Percentiles rank a stretch among this genome's conserved stretches.
phyloP scores from a whole-genome alignment of 257 asterid species.

The Primulina tabacum region DNA sequence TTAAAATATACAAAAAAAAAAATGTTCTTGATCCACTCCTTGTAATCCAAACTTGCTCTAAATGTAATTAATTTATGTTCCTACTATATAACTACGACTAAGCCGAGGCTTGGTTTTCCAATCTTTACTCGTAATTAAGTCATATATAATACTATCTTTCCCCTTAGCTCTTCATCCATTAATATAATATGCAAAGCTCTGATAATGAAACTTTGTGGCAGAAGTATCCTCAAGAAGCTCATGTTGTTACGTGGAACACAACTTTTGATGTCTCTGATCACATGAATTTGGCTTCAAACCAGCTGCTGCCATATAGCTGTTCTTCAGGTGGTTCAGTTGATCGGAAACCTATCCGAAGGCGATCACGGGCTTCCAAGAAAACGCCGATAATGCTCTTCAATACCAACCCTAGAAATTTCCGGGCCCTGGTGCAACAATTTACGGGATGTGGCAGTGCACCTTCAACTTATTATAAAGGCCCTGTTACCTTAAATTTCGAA shows the following conservation, averaged over 20 bases:
- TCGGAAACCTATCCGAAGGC: slow-evolving; percentile 30
- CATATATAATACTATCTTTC: background rate
- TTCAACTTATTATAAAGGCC: slow-evolving; percentile 34
- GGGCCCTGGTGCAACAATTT: slow-evolving; percentile 60
- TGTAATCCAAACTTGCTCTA: too few relatives aligned
- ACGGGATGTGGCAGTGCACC: slow-evolving; percentile 51
- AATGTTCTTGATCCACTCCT: too few relatives aligned
- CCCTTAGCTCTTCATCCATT: background rate
- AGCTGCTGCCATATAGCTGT: background rate
- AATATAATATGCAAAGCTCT: background rate
- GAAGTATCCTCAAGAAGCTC: background rate
- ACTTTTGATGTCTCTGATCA: background rate
- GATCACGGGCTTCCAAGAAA: slow-evolving; percentile 43
- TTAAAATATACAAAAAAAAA: too few relatives aligned
- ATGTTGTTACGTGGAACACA: background rate
- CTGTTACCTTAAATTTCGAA: slow-evolving; percentile 54
- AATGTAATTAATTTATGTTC: too few relatives aligned
- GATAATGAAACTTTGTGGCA: background rate
- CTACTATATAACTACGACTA: background rate
- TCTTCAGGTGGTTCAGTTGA: background rate
- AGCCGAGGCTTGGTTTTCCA: background rate
- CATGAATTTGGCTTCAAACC: background rate
- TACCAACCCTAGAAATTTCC: slow-evolving; percentile 42
- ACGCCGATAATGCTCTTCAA: slow-evolving; percentile 38
- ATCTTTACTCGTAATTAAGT: background rate